Evolutionary conservation across 768 basidiomycete genomes (phyloP).

Genomic region (Suillus cothurnatus): DNA sequence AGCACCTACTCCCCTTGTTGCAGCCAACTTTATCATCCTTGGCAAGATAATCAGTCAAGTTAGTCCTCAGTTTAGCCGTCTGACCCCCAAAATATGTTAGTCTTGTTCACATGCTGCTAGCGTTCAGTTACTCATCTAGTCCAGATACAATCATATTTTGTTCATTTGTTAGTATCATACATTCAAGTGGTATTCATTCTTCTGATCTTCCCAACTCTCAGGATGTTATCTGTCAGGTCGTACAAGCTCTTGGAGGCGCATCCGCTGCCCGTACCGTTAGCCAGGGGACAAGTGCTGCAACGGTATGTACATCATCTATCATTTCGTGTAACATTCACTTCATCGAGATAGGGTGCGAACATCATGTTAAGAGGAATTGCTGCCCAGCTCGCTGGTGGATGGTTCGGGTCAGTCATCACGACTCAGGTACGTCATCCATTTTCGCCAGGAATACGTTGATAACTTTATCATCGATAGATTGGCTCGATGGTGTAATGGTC

Average conservation of each 20-base stretch:
- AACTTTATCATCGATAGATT: constrained; percentile 35
- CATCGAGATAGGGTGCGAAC: constrained; percentile 42
- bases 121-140: neutral
- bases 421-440: constrained; percentile 42
- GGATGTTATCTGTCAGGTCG: constrained; percentile 40
- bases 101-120: neutral
- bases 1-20: constrained; percentile 58
- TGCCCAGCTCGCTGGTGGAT: constrained; percentile 46
- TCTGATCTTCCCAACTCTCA: constrained; percentile 9
- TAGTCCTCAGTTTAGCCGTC: constrained; percentile 51
- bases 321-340: neutral
- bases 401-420: constrained; percentile 49
- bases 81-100: constrained; percentile 37
- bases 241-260: constrained; percentile 46
- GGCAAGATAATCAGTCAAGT: constrained; percentile 45
- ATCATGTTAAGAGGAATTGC: constrained; percentile 67
- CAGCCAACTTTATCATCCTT: constrained; percentile 57
- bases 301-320: constrained; percentile 10
- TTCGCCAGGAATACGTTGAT: neutral
- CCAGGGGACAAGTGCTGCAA: constrained; percentile 23
- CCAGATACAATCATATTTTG: constrained; percentile 18
- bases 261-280: constrained; percentile 43
- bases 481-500: constrained; percentile 53
- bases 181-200: neutral
- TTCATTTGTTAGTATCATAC: constrained; percentile 12